A percentile compares a stretch with the other conserved stretches of the same genome.
Conservation (phyloP, 768 basidiomycete genomes). For the Suillus placidus region DNA sequence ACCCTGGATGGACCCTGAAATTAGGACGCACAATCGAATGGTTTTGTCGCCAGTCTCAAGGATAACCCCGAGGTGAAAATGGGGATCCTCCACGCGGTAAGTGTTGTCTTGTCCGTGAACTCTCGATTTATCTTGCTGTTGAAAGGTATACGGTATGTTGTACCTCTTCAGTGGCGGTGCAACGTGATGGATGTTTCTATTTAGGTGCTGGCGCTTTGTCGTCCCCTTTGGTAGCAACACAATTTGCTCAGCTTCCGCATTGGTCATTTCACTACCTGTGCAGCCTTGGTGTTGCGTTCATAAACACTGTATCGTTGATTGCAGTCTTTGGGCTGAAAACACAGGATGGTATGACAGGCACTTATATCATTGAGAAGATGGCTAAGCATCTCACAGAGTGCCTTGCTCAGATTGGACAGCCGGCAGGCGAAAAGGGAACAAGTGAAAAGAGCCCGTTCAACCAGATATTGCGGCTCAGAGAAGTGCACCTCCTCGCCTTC, state of each 20-base stretch:
- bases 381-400: slow-evolving; percentile 33
- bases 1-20: background rate
- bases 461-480: slow-evolving; percentile 46
- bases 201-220: slow-evolving; percentile 51
- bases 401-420: slow-evolving; percentile 39
- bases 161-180: background rate
- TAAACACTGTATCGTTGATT: slow-evolving; percentile 53
- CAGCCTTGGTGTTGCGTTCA: slow-evolving; percentile 66
- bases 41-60: slow-evolving; percentile 45
- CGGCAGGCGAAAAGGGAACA: slow-evolving; percentile 22
- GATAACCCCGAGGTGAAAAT: slow-evolving; percentile 43
- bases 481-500: slow-evolving; percentile 49
- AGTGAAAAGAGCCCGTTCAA: slow-evolving; percentile 43
- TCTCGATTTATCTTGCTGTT: background rate
- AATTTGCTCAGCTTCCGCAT: slow-evolving; percentile 41
- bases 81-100: slow-evolving; percentile 43
- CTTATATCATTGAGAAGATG: background rate
- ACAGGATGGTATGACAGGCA: slow-evolving; percentile 57
- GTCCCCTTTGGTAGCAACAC: slow-evolving; percentile 56
- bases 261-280: slow-evolving; percentile 48
- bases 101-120: slow-evolving; percentile 15
- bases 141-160: slow-evolving; percentile 4
- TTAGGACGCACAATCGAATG: slow-evolving; percentile 52
- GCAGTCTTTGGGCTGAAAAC: slow-evolving; percentile 64
- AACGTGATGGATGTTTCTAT: background rate